A percentile compares a stretch with the other conserved stretches of the same genome.
phyloP scores from a whole-genome alignment of 2,329 filamentous ascomycete species.

The Sphaceloma murrayae region DNA sequence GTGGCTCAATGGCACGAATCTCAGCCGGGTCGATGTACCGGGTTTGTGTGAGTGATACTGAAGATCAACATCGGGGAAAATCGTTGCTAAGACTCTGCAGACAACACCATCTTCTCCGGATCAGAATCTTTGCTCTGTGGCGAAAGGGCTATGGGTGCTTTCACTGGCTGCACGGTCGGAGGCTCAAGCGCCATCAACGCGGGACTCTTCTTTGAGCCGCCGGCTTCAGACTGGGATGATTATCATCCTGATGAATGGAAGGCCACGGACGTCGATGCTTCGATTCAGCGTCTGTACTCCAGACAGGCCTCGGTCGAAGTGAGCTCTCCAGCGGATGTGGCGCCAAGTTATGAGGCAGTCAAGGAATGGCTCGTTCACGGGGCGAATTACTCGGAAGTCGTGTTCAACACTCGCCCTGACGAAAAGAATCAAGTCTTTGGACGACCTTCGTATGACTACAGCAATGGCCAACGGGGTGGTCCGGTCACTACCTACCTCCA shows the following conservation, averaged over 20 bases:
- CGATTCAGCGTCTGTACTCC: slow-evolving; percentile 37
- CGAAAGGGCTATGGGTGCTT: slow-evolving; percentile 24
- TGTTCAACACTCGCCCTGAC: slow-evolving; percentile 38
- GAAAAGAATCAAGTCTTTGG: slow-evolving; percentile 43
- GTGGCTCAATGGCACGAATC: slow-evolving; percentile 40
- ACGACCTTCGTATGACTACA: slow-evolving; percentile 41
- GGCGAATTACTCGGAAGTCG: slow-evolving; percentile 40
- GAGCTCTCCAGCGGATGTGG: slow-evolving; percentile 38
- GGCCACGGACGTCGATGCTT: slow-evolving; percentile 39
- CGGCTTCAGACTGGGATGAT: slow-evolving; percentile 43
- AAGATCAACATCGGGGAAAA: background rate
- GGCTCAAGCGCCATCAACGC: slow-evolving; percentile 47
- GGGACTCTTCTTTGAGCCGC: slow-evolving; percentile 45
- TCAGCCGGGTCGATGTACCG: slow-evolving; percentile 46
- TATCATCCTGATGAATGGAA: slow-evolving; percentile 45
- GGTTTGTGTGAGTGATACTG: slow-evolving; percentile 41
- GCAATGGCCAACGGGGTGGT: slow-evolving; percentile 42
- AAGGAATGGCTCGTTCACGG: slow-evolving; percentile 43
- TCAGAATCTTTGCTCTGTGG: slow-evolving; percentile 34
- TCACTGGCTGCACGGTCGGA: slow-evolving; percentile 41
- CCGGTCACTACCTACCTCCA: slow-evolving; percentile 44
- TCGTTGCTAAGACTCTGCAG: slow-evolving; percentile 15
- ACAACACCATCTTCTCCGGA: slow-evolving; percentile 34
- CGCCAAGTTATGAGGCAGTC: slow-evolving; percentile 38
- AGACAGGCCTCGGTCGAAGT: slow-evolving; percentile 35